Percentiles rank a stretch among this genome's conserved stretches.
Conservation (phyloP, 495 filamentous ascomycete species). For the Xylaria acuta region DNA sequence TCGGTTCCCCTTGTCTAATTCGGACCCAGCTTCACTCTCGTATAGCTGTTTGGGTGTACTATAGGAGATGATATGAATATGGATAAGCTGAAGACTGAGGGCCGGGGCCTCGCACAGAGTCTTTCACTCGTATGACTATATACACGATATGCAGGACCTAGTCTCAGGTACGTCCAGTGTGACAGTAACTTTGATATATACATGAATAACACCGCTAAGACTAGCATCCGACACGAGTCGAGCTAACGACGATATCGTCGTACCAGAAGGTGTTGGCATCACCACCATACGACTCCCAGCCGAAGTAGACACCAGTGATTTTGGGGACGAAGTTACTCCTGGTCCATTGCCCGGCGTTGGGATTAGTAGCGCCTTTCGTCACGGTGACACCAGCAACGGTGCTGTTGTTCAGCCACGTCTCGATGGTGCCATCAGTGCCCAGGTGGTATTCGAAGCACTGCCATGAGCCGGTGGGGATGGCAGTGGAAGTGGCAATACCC, state of each 20-base stretch:
- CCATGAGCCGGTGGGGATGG: conserved; percentile 56
- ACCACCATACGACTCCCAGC: conserved; percentile 65
- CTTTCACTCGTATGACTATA: not conserved
- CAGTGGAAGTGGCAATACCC: conserved; percentile 56
- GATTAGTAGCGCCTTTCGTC: conserved; percentile 51
- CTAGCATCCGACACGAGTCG: conserved; percentile 55
- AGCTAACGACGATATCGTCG: conserved; percentile 57
- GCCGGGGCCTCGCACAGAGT: not conserved
- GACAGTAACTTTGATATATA: not conserved
- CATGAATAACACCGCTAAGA: not conserved
- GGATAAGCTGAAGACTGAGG: not conserved
- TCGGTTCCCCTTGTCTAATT: no score
- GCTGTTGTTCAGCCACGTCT: conserved; percentile 63
- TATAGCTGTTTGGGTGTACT: not conserved
- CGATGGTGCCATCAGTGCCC: conserved; percentile 58
- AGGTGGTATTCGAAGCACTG: conserved; percentile 66
- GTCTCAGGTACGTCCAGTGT: not conserved
- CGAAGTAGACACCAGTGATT: conserved; percentile 61
- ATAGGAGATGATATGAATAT: not conserved
- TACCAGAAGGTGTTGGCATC: conserved; percentile 66
- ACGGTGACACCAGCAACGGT: conserved; percentile 56
- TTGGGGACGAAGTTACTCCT: conserved; percentile 54
- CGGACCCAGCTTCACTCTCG: no score
- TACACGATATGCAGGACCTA: not conserved
- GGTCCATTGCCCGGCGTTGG: conserved; percentile 59